Percentiles rank a stretch among this genome's conserved stretches.
These are phyloP conservation scores for Populus tremula DNA, from an alignment of 345 rosid genomes.

Conservation along the genomic window DNA sequence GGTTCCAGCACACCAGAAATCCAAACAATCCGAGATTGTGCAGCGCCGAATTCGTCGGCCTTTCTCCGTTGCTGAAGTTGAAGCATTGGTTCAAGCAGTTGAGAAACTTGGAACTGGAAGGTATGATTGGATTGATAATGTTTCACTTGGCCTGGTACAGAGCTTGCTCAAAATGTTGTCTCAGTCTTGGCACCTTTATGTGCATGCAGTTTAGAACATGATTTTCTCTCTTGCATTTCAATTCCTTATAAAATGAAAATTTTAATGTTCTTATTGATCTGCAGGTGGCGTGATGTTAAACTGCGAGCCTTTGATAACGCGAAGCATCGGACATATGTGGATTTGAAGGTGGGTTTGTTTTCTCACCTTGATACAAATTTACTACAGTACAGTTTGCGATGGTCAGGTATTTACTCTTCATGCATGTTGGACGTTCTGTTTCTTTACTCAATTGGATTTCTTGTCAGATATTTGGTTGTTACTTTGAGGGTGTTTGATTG, in stretches of 20 bases:
- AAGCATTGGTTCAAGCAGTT: slow-evolving; percentile 93
- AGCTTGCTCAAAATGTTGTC: not conserved
- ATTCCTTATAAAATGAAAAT: not conserved
- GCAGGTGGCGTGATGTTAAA: slow-evolving; percentile 98
- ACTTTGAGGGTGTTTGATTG: slow-evolving; percentile 1
- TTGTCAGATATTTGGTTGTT: not conserved
- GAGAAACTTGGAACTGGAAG: slow-evolving; percentile 99
- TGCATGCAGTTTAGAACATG: not conserved
- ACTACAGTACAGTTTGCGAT: not conserved
- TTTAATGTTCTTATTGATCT: slow-evolving; percentile 7
- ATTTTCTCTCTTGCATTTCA: not conserved
- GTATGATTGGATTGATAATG: slow-evolving; percentile 30
- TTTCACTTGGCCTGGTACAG: not conserved
- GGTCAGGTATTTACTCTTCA: not conserved
- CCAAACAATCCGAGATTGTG: slow-evolving; percentile 68
- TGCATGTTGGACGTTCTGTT: not conserved
- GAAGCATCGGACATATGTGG: slow-evolving; percentile 94
- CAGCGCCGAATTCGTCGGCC: slow-evolving; percentile 99
- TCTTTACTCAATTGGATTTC: not conserved
- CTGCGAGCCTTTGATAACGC: slow-evolving; percentile 85
- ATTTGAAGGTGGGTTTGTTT: slow-evolving; percentile 62
- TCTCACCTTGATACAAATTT: not conserved
- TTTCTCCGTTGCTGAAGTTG: slow-evolving; percentile 96
- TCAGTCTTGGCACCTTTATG: not conserved
- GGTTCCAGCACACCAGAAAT: slow-evolving; percentile 63